Evolutionary conservation across 2,329 filamentous ascomycete species (phyloP).

Genomic region (Aspergillus sp.): DNA sequence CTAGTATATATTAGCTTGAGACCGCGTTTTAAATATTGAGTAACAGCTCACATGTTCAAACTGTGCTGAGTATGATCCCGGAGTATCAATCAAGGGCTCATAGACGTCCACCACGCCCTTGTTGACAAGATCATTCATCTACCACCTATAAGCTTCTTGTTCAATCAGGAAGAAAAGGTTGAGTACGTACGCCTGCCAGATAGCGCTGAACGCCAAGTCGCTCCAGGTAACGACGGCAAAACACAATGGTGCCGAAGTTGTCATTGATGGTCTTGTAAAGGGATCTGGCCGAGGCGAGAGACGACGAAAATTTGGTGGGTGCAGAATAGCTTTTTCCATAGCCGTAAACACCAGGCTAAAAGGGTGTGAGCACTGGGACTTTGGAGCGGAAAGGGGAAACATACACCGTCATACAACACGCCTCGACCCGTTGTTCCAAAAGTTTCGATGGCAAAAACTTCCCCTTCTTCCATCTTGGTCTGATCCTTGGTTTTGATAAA

Average conservation of each 20-base stretch:
- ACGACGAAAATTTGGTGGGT: constrained; percentile 34
- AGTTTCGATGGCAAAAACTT: constrained; percentile 60
- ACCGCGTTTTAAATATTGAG: not conserved
- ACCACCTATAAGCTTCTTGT: constrained; percentile 6
- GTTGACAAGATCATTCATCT: constrained; percentile 59
- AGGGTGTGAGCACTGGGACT: constrained; percentile 3
- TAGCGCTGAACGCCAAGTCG: constrained; percentile 62
- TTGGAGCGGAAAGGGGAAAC: constrained; percentile 9
- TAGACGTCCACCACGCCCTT: constrained; percentile 60
- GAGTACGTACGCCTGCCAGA: constrained; percentile 52
- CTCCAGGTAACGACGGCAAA: constrained; percentile 63
- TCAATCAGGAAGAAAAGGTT: not conserved
- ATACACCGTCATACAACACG: constrained; percentile 48
- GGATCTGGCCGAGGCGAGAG: constrained; percentile 55
- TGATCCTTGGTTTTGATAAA: constrained; percentile 53
- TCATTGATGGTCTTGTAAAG: constrained; percentile 60
- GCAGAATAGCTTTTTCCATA: constrained; percentile 47
- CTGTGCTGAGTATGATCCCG: constrained; percentile 63
- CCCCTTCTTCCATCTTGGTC: constrained; percentile 59
- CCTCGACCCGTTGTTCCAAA: constrained; percentile 57
- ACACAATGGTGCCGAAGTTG: constrained; percentile 63
- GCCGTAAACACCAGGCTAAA: constrained; percentile 52
- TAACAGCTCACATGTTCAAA: constrained; percentile 55
- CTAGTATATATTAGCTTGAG: constrained; percentile 29
- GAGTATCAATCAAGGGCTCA: constrained; percentile 56